Evolutionary conservation across 371 early-diverging fungal genomes (phyloP).

Genomic region (Rhizopus stolonifer): DNA sequence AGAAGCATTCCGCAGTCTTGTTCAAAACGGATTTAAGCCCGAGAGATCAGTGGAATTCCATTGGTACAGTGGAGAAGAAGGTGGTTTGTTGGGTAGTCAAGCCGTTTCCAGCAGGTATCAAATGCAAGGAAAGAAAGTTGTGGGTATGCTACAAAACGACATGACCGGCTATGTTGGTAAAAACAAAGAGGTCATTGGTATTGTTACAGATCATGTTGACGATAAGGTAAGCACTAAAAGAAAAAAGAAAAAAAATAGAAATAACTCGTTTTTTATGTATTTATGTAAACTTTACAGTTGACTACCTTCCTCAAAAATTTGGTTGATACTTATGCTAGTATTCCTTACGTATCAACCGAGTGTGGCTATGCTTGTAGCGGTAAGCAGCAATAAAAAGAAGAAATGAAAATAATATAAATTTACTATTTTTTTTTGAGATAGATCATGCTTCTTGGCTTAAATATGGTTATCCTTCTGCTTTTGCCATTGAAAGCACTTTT

Average conservation of each 20-base stretch:
- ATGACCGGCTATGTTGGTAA: constrained; percentile 82
- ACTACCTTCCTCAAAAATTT: constrained; percentile 62
- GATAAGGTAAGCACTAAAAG: too few relatives aligned
- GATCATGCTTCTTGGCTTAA: constrained; percentile 94
- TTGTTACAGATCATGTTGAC: constrained; percentile 85
- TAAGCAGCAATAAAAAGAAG: constrained; percentile 11
- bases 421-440: constrained; percentile 28
- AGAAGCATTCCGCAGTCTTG: constrained; percentile 79
- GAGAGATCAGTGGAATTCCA: constrained; percentile 90
- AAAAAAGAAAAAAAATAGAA: neutral
- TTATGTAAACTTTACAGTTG: constrained; percentile 34
- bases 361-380: constrained; percentile 72
- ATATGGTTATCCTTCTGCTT: constrained; percentile 82
- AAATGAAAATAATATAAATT: constrained; percentile 1
- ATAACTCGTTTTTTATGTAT: neutral
- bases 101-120: constrained; percentile 74
- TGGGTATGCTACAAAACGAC: constrained; percentile 76
- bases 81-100: constrained; percentile 89
- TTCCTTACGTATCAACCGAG: constrained; percentile 55
- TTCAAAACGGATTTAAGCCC: constrained; percentile 72
- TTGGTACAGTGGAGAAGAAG: constrained; percentile 92
- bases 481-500: constrained; percentile 81
- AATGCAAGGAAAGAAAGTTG: constrained; percentile 53
- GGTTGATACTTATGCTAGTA: constrained; percentile 51
- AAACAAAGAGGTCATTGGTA: constrained; percentile 68